Evolutionary conservation across 805 yeast genomes (phyloP).

Genomic region (Saturnispora sekii): DNA sequence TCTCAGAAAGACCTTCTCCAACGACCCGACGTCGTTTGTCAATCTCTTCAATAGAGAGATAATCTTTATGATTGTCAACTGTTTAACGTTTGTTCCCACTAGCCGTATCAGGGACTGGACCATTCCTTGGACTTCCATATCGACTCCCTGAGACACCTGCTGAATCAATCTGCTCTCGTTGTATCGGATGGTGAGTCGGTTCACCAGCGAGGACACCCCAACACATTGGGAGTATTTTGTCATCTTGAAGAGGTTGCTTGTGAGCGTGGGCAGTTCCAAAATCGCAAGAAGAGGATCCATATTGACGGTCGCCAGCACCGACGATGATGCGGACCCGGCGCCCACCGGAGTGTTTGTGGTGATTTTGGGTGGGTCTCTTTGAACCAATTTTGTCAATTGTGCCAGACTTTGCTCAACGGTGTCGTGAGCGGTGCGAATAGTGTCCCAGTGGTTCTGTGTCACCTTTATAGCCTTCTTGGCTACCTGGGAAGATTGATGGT

Average conservation of each 20-base stretch:
- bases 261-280: conserved; percentile 73
- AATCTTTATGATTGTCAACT: conserved; percentile 69
- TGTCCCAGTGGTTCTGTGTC: too few relatives aligned
- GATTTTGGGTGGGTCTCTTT: too few relatives aligned
- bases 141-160: conserved; percentile 41
- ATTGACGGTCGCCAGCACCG: conserved; percentile 23
- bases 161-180: conserved; percentile 47
- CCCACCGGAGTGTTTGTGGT: neutral
- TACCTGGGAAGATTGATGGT: too few relatives aligned
- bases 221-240: conserved; percentile 88
- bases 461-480: too few relatives aligned
- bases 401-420: too few relatives aligned
- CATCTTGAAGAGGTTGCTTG: conserved; percentile 72
- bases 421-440: too few relatives aligned
- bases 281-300: conserved; percentile 68
- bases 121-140: conserved; percentile 49
- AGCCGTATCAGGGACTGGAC: conserved; percentile 57
- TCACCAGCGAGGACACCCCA: conserved; percentile 67
- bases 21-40: conserved; percentile 19
- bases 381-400: too few relatives aligned
- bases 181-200: conserved; percentile 60
- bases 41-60: conserved; percentile 43
- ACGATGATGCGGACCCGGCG: neutral
- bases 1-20: conserved; percentile 52
- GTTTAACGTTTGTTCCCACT: conserved; percentile 66